Base-by-base conservation (phyloP, 495 filamentous ascomycete genomes). In the Penicillium argentinense region DNA sequence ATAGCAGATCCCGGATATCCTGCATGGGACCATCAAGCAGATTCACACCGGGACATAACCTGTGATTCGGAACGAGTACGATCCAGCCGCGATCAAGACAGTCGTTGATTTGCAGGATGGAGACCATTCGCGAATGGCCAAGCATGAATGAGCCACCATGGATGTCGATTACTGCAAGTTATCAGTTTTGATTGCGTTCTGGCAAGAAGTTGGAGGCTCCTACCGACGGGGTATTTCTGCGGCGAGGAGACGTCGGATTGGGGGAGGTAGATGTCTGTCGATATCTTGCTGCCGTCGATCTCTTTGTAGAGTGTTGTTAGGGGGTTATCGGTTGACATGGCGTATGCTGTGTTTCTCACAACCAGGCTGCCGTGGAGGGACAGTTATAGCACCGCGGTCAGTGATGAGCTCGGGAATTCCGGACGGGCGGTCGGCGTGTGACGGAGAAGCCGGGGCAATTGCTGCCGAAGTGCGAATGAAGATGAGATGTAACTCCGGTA, bases 101-200 rank as follows among this genome's bases (percentile, higher is more conserved):
- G 44, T 67, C 65, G 14, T 57, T 43, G 8, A 71, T 50, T 36
- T 67, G 61, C 4, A 59, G 51, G 7, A 60, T 41, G 18, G 56
- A 66, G 39, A 68, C 57, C 60, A 68, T 65, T 9, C 58, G 36
- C 2, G 59, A 62, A 44, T 65, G 56, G 33, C 63, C 65, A 21
- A 68, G 63, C 63, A 71, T 71, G 46, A 71, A 71, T 22, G 61
- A 63, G 24, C 67, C 67, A 39, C 65, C 65, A 54, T 71, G 67
- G 38, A 71, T 69, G 38, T 63, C 50, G 29, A 71, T 67, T 19
- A 71, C 67, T 67, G 25, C 4, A 33, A 26, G 29, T 24, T 43
- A 12, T 45, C 27, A 32, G 21, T 28, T 39, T 12, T 13, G 2
- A 32, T 42, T 33, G 32, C 19, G 19, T 3, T 13, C 1, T 13